Conservation (phyloP, 2,329 filamentous ascomycete species). For the Neofusicoccum sp. region DNA sequence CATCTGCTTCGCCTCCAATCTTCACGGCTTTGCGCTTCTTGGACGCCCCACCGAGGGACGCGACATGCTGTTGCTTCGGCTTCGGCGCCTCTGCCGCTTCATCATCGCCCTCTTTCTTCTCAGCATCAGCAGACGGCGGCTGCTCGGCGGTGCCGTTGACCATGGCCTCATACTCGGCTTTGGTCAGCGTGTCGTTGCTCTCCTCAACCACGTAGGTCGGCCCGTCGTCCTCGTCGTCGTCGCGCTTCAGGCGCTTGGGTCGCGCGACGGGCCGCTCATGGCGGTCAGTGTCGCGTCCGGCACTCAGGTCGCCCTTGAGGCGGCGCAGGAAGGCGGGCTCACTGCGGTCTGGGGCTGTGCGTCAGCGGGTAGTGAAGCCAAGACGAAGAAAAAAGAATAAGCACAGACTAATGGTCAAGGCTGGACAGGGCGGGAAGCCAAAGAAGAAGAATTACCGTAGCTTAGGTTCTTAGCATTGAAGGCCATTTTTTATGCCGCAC, state of each 20-base stretch:
- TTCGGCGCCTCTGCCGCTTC: neutral
- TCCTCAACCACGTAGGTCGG: conserved; percentile 75
- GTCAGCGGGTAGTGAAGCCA: neutral
- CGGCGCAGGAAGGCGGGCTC: conserved; percentile 51
- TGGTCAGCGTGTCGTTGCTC: conserved; percentile 64
- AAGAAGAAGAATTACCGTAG: conserved; percentile 52
- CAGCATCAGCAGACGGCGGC: conserved; percentile 19
- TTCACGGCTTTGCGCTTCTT: conserved; percentile 44
- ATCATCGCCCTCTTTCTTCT: conserved; percentile 17
- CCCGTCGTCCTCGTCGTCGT: conserved; percentile 74
- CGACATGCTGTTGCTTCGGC: conserved; percentile 30
- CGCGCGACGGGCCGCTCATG: conserved; percentile 49
- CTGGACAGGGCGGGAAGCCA: neutral
- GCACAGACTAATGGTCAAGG: neutral
- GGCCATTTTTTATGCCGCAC: conserved; percentile 44
- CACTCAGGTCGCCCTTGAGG: conserved; percentile 57
- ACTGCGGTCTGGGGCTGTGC: conserved; percentile 50
- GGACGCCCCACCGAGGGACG: conserved; percentile 34
- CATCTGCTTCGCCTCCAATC: conserved; percentile 34
- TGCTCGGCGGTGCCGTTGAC: conserved; percentile 28
- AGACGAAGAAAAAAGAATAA: neutral
- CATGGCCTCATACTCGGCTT: conserved; percentile 53
- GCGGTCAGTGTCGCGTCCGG: conserved; percentile 46
- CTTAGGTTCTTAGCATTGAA: conserved; percentile 71
- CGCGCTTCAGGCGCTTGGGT: conserved; percentile 49